phyloP scores from a whole-genome alignment of 371 early-diverging fungal species.

The Lichtheimia ornata region DNA sequence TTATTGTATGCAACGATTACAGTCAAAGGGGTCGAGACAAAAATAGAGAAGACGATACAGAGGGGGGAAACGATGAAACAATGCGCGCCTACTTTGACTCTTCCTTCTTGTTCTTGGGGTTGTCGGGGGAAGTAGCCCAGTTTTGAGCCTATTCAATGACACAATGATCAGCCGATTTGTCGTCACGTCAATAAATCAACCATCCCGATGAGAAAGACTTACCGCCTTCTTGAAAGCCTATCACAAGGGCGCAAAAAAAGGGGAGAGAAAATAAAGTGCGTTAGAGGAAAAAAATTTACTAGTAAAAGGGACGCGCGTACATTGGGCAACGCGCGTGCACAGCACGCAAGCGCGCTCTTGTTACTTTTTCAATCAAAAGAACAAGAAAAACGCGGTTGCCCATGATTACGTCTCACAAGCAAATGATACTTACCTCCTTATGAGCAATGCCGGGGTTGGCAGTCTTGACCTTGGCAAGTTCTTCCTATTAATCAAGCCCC shows the following conservation, averaged over 20 bases:
- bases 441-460: slow-evolving; percentile 58
- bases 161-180: neutral
- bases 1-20: neutral
- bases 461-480: slow-evolving; percentile 67
- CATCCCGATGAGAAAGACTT: slow-evolving; percentile 23
- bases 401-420: too few species aligned
- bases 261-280: neutral
- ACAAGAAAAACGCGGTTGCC: neutral
- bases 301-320: neutral
- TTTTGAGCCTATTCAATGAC: slow-evolving; percentile 37
- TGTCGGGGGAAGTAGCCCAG: slow-evolving; percentile 42
- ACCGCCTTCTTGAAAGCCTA: slow-evolving; percentile 24
- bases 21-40: neutral
- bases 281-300: neutral
- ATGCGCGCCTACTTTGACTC: slow-evolving; percentile 12
- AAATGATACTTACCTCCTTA: slow-evolving; percentile 28
- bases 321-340: neutral
- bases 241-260: neutral
- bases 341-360: neutral
- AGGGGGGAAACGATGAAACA: too few species aligned
- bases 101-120: slow-evolving; percentile 49
- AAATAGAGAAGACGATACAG: neutral
- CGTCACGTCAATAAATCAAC: neutral
- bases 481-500: slow-evolving; percentile 30
- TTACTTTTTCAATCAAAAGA: neutral